Evolutionary conservation across 1,284 basidiomycete species (phyloP), one percentile per base, ranked within the genome.

Genomic region (Rhodofomes roseus): DNA sequence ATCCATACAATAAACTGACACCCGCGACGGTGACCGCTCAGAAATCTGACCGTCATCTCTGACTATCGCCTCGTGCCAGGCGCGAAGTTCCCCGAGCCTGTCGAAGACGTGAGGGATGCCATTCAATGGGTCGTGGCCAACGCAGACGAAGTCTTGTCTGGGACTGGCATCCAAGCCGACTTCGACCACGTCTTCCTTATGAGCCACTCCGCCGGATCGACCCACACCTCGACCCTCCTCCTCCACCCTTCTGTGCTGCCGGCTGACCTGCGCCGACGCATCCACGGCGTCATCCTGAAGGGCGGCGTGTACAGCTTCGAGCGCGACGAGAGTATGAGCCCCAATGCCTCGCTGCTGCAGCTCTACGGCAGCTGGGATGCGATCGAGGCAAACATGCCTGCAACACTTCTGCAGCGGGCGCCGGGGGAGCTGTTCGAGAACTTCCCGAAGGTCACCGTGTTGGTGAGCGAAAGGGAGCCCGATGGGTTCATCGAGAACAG

Each of bases 11-110:
- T 23, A 27, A 23, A 0, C 18, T 16, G n/a, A n/a, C n/a, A n/a
- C n/a, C n/a, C 4, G 43, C 31, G 22, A 46, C 12, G n/a, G 1
- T 9, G 2, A 5, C 11, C 31, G 5, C 31, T 11, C 53, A 72
- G 70, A 0, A 80, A 85, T 70, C 63, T 87, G 60, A 81, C 81
- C 16, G 72, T 87, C 60, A 82, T 89, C 59, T 77, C 86, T 0
- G 85, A 88, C 70, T 88, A 89, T 63, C 81, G 84, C 2, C 78
- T 89, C 39, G 79, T 80, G 1, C 86, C 86, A 2, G 67, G 77
- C 29, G 78, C 76, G 56, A 74, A 68, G 20, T 87, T 80, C 66
- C 87, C 87, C 0, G 74, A 70, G 0, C 74, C 79, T 0, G 77
- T 77, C 0, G 75, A 82, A 62, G 86, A 89, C 64, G 67, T 87